Evolutionary conservation across 1,139 yeast genomes (phyloP).

Genomic region (Suhomyces atakaporum): DNA sequence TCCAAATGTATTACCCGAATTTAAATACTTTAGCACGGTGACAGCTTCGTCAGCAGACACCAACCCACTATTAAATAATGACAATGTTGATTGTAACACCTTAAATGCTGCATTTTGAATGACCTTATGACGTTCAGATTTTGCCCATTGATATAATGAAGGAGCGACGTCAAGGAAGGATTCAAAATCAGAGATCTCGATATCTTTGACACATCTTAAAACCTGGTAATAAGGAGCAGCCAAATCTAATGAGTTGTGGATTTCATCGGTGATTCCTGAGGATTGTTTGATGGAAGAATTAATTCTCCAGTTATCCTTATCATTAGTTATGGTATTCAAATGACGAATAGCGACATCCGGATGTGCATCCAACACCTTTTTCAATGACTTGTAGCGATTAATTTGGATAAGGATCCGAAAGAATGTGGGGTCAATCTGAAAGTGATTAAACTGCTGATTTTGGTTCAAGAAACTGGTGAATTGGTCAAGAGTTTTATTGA

Average conservation of each 20-base stretch:
- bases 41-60: conserved; percentile 5
- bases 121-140: conserved; percentile 2
- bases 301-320: conserved; percentile 10
- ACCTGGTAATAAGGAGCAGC: conserved; percentile 14
- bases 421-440: conserved; percentile 19
- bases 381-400: conserved; percentile 29
- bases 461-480: conserved; percentile 22
- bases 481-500: conserved; percentile 23
- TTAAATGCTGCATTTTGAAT: conserved; percentile 9
- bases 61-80: conserved; percentile 13
- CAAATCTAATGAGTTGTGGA: conserved; percentile 3
- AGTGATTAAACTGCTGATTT: conserved; percentile 13
- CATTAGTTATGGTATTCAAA: conserved; percentile 11
- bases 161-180: conserved; percentile 13
- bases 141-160: conserved; percentile 8
- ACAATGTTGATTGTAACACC: conserved; percentile 10
- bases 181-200: conserved; percentile 10
- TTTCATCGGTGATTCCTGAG: conserved; percentile 12
- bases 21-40: conserved; percentile 5
- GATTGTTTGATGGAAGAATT: conserved; percentile 13
- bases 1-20: conserved; percentile 6
- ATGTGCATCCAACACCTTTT: conserved; percentile 21
- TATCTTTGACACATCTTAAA: conserved; percentile 10
- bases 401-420: conserved; percentile 28
- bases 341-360: conserved; percentile 12